Percentiles rank a stretch among this genome's conserved stretches.
Conservation (phyloP, 176 grass and related monocot species). For the Oropetium thomaeum region DNA sequence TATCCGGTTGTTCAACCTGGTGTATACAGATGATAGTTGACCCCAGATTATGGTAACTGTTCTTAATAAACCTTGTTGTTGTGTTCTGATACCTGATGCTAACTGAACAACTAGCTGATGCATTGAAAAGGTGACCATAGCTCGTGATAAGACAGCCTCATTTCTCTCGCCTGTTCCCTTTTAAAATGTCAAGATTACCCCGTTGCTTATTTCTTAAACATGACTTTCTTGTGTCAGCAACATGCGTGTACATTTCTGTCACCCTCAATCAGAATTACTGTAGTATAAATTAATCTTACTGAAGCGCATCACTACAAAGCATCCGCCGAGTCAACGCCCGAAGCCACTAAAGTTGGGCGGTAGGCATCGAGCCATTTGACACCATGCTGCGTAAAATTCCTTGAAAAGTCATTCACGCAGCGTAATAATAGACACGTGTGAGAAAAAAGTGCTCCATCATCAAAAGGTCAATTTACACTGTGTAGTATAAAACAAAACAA, state of each 20-base stretch:
- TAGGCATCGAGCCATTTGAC: neutral
- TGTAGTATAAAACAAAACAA: neutral
- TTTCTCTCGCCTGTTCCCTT: too few species aligned
- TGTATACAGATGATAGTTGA: neutral
- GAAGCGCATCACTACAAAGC: neutral
- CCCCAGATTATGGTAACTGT: neutral
- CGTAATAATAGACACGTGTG: neutral
- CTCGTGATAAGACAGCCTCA: neutral
- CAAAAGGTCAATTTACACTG: neutral
- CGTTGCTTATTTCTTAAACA: too few species aligned
- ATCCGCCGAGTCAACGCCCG: neutral
- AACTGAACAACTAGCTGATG: neutral
- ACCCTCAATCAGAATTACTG: neutral
- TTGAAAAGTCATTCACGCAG: neutral
- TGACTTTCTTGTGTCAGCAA: neutral
- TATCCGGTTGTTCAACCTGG: neutral
- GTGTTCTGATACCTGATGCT: neutral
- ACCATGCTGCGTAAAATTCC: neutral
- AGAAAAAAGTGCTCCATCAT: neutral
- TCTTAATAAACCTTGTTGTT: neutral
- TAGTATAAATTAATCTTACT: neutral
- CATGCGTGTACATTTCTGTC: neutral
- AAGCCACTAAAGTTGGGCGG: neutral
- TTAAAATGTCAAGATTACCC: too few species aligned
- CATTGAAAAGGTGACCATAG: neutral